A percentile compares a stretch with the other conserved stretches of the same genome.
These are phyloP conservation scores for Asparagopsis taxiformis DNA, from an alignment of 31 red algal species.

Conservation along the genomic window DNA sequence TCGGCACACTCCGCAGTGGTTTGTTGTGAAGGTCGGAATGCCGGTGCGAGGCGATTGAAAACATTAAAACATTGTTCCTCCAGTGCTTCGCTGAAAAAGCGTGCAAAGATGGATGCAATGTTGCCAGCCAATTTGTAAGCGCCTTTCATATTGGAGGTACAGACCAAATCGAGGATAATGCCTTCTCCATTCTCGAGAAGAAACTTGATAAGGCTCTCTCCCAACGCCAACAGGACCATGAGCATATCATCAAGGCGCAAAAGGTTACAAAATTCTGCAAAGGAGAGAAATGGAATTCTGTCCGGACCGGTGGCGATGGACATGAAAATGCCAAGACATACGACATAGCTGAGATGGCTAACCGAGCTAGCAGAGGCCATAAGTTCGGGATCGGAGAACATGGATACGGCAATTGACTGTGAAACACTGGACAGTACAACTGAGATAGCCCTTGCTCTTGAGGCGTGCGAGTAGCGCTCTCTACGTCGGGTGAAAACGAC, in stretches of 20 bases:
- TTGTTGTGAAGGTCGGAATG: slow-evolving; percentile 23
- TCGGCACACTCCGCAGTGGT: background rate
- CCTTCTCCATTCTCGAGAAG: slow-evolving; percentile 91
- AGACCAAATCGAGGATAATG: slow-evolving; percentile 66
- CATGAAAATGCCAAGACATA: slow-evolving; percentile 20
- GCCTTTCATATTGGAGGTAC: slow-evolving; percentile 40
- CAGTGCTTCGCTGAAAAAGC: slow-evolving; percentile 88
- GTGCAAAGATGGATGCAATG: slow-evolving; percentile 69
- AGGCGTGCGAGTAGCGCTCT: slow-evolving; percentile 37
- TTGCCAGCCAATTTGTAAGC: slow-evolving; percentile 94
- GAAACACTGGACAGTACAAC: slow-evolving; percentile 24
- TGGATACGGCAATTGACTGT: slow-evolving; percentile 29
- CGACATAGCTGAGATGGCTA: slow-evolving; percentile 32
- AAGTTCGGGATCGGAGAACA: slow-evolving; percentile 9
- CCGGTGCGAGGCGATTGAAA: slow-evolving; percentile 65
- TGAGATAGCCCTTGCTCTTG: slow-evolving; percentile 45
- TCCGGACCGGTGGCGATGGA: slow-evolving; percentile 27
- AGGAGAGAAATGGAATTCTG: slow-evolving; percentile 24
- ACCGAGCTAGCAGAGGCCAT: slow-evolving; percentile 18
- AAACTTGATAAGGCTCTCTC: slow-evolving; percentile 65
- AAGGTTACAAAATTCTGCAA: background rate
- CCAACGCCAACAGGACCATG: slow-evolving; percentile 45
- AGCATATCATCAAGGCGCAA: slow-evolving; percentile 38
- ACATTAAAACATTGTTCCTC: slow-evolving; percentile 93
- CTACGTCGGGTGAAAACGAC: slow-evolving; percentile 42